These are phyloP conservation scores for Neurospora sp. DNA, from an alignment of 495 filamentous ascomycete species.

Conservation along the genomic window DNA sequence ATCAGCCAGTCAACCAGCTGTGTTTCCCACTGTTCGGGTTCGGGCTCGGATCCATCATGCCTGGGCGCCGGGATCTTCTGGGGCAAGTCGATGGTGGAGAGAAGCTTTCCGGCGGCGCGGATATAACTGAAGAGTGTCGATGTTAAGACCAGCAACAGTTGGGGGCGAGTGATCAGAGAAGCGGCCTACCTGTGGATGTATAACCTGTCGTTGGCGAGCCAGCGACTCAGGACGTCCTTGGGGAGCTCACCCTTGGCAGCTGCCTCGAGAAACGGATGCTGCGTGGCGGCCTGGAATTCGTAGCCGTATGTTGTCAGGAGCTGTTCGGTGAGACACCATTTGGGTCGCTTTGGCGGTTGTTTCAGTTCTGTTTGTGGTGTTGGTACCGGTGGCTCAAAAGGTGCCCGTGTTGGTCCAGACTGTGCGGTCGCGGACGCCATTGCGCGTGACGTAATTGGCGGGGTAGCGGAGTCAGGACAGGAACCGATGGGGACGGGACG, in stretches of 20 bases:
- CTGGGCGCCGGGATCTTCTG: constrained; percentile 10
- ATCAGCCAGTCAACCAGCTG: constrained; percentile 50
- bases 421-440: not conserved
- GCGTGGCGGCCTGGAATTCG: constrained; percentile 47
- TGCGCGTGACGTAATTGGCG: not conserved
- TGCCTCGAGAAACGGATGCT: constrained; percentile 56
- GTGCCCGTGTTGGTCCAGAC: not conserved
- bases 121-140: constrained; percentile 20
- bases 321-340: constrained; percentile 39
- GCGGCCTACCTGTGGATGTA: constrained; percentile 52
- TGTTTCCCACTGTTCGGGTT: constrained; percentile 13
- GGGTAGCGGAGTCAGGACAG: not conserved
- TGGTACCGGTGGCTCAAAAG: not conserved
- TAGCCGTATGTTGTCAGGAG: constrained; percentile 32
- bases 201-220: constrained; percentile 67
- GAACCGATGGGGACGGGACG: not conserved
- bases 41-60: constrained; percentile 21
- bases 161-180: constrained; percentile 12
- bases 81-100: constrained; percentile 53
- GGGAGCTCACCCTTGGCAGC: constrained; percentile 55
- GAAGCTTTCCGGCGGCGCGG: constrained; percentile 55
- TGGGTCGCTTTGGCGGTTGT: not conserved
- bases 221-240: constrained; percentile 46
- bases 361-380: not conserved
- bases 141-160: not conserved